Evolutionary conservation across 768 basidiomycete genomes (phyloP).

Genomic region (Agrocybe chaxingu): DNA sequence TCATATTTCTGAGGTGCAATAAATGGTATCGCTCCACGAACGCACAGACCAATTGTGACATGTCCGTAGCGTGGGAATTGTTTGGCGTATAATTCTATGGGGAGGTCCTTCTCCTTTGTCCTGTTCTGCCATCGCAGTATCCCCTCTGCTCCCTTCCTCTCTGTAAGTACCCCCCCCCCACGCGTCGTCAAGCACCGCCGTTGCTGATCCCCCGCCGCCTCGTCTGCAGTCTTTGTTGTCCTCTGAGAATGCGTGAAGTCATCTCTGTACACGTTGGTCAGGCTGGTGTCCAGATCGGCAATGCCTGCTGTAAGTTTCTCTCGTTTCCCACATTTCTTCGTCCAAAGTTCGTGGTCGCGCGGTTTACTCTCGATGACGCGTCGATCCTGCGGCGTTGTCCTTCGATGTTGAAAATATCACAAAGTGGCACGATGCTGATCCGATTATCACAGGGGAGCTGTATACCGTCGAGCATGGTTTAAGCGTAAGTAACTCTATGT

Average conservation of each 20-base stretch:
- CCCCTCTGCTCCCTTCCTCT: slow-evolving; percentile 21
- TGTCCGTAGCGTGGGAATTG: slow-evolving; percentile 37
- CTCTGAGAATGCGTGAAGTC: slow-evolving; percentile 81
- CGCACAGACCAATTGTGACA: slow-evolving; percentile 44
- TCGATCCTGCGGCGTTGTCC: slow-evolving; percentile 20
- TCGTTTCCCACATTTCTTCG: slow-evolving; percentile 12
- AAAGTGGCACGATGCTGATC: slow-evolving; percentile 37
- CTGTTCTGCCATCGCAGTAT: slow-evolving; percentile 43
- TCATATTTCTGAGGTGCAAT: neutral
- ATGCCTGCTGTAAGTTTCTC: slow-evolving; percentile 89
- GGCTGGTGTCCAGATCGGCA: slow-evolving; percentile 97
- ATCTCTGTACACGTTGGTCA: slow-evolving; percentile 99
- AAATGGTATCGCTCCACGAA: slow-evolving; percentile 7
- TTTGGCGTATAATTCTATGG: slow-evolving; percentile 35
- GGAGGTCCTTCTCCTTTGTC: slow-evolving; percentile 41
- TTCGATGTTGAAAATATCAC: slow-evolving; percentile 12
- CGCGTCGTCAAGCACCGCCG: slow-evolving; percentile 15
- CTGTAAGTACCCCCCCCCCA: slow-evolving; percentile 27
- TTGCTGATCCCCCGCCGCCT: slow-evolving; percentile 17
- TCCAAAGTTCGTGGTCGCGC: slow-evolving; percentile 13
- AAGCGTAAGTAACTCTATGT: slow-evolving; percentile 58
- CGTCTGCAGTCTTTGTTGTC: slow-evolving; percentile 19
- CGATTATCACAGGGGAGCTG: slow-evolving; percentile 77
- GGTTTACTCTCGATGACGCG: slow-evolving; percentile 26
- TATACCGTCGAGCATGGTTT: slow-evolving; percentile 99